Evolutionary conservation across 352 stramenopile genomes (phyloP), one percentile per base, ranked within the genome.

Genomic region (Pythium utonaiense): DNA sequence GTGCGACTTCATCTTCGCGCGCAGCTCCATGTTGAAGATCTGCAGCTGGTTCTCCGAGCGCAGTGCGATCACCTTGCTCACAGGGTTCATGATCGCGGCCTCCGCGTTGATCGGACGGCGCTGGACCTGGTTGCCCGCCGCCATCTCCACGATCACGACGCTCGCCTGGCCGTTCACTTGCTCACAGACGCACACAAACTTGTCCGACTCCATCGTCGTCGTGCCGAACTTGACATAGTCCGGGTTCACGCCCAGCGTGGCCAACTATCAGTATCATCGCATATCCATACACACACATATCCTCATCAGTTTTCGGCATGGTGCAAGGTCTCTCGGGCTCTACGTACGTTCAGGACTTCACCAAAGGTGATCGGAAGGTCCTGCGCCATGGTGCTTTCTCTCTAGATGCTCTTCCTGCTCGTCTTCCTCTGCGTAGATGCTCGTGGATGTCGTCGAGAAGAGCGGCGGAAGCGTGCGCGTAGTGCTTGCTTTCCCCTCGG

Each of bases 81-180:
- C 83, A n/a, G 98, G 98, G 82, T 99, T 99, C 98, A 99, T 99
- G 61, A 99, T 98, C 50, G 97, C 97, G n/a, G 97, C 97, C 71
- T 99, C 97, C 6, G 97, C 97, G 65, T 98, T 97, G 67, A 99
- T 99, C 24, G 96, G 96, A 60, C 96, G 92, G 42, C 96, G 90
- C 77, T 96, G 83, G 60, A 95, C 83, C 60, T 73, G 83, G 63
- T 96, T 96, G 31, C 83, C 83, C 0, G 85, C 88, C 40, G 87
- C 75, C 76, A 98, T 80, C 67, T 98, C 93, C 16, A 98, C 83
- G 58, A 97, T 97, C 60, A 96, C 89, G 19, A 98, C 87, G 61
- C 92, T 95, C 24, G 84, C 80, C 52, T 87, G 78, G 28, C 87
- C 87, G 65, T 93, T 92, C 60, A 89, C 80, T 74, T 96, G 85